Evolutionary conservation across 2,329 filamentous ascomycete species (phyloP), one percentile per base, ranked within the genome.

Genomic region (Penicillium hesseltinei): DNA sequence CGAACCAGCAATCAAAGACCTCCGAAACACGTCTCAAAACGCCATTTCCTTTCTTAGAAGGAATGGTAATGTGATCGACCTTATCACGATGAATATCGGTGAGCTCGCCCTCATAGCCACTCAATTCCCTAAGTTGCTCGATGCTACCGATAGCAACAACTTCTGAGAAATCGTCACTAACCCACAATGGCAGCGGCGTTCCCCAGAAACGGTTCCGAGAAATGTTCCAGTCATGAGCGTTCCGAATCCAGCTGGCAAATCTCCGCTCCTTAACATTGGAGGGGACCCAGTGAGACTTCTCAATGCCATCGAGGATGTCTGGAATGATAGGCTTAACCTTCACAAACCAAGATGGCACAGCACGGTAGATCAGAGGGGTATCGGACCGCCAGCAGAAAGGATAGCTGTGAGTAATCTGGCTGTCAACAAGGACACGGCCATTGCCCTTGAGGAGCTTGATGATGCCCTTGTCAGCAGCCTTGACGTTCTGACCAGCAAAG

Each of bases 1-100:
- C 92, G 62, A 96, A 96, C 92, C 92, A 97, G 72, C 92, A 97
- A 77, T 97, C 92, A 67, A 97, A 96, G 5, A 97, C 91, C 72
- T 96, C 92, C 51, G 91, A 88, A 10, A 94, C 83, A 65, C 92
- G 87, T 67, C 83, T 87, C 61, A 97, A 79, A n/a, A 83, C 81
- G 21, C 92, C 92, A 71, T 93, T 96, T 65, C 92, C 92, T 76
- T 88, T 83, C 75, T 90, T 89, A 72, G 90, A 95, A 1, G 92
- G 92, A 62, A 97, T 97, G 44, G 92, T 96, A 73, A 97, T 96
- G 66, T 91, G 82, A 70, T 97, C 93, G 62, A 97, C 88, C 75
- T 93, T 93, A 75, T 97, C 91, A 51, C 92, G 88, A 74, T 97
- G 93, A 33, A 97, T 82, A 69, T 97, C 92, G 13, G 83, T 88